These are phyloP conservation scores for Chernovozyma sophiae-reginae DNA, from an alignment of 1,139 yeast species.

Conservation along the genomic window DNA sequence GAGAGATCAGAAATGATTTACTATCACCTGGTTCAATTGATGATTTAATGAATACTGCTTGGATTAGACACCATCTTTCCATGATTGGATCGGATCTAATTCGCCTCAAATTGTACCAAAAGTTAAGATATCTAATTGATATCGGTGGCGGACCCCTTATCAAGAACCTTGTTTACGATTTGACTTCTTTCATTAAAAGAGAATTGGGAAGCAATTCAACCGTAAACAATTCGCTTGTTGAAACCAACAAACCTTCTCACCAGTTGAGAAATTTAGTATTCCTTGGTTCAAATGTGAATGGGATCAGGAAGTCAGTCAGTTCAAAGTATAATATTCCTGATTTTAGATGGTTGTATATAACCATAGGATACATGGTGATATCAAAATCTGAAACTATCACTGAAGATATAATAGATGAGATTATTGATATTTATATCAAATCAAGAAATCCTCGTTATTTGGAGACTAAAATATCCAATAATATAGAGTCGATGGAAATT, in stretches of 20 bases:
- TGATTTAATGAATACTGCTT: slow-evolving; percentile 18
- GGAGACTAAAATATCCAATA: neutral
- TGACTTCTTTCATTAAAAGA: slow-evolving; percentile 31
- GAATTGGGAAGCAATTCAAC: slow-evolving; percentile 18
- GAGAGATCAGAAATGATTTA: neutral
- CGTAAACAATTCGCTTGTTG: neutral
- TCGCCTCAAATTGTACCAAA: slow-evolving; percentile 32
- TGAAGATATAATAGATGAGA: slow-evolving; percentile 26
- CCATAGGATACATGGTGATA: slow-evolving; percentile 34
- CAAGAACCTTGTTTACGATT: slow-evolving; percentile 33
- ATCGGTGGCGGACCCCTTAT: slow-evolving; percentile 35
- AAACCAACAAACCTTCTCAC: slow-evolving; percentile 8
- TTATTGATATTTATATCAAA: slow-evolving; percentile 28
- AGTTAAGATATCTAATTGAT: slow-evolving; percentile 26
- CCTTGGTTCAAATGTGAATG: slow-evolving; percentile 12
- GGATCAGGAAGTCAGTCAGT: neutral
- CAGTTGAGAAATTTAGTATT: slow-evolving; percentile 23
- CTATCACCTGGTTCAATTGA: slow-evolving; percentile 7
- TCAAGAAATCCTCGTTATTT: slow-evolving; percentile 14
- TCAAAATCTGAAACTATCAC: slow-evolving; percentile 20
- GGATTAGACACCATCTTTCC: slow-evolving; percentile 33
- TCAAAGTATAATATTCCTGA: slow-evolving; percentile 9
- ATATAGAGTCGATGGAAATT: slow-evolving; percentile 7
- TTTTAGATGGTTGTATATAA: slow-evolving; percentile 31
- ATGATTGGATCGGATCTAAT: slow-evolving; percentile 35